Conservation (phyloP, 2,329 filamentous ascomycete genomes). For the Colletotrichum tanaceti region DNA sequence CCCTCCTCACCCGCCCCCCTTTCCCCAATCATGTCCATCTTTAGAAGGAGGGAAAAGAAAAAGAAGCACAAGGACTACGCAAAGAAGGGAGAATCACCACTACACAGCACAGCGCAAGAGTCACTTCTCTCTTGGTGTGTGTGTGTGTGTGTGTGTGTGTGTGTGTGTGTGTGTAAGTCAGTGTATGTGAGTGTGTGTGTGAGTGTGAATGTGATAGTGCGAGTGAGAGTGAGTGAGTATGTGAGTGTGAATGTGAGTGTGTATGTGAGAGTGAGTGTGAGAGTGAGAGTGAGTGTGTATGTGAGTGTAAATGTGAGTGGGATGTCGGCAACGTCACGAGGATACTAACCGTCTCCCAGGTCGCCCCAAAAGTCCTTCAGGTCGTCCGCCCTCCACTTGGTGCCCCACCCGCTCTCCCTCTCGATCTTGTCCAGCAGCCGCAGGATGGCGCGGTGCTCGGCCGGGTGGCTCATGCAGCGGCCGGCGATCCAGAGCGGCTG, state of each 20-base stretch:
- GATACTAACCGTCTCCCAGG: constrained; percentile 40
- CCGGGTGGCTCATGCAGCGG: constrained; percentile 62
- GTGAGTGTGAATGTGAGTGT: too few species aligned
- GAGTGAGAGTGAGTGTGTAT: too few species aligned
- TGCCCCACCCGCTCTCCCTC: constrained; percentile 63
- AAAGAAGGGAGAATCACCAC: background rate
- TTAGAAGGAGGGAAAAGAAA: background rate
- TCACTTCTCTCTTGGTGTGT: too few species aligned
- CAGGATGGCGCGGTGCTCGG: constrained; percentile 54
- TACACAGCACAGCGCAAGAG: too few species aligned
- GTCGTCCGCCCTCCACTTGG: constrained; percentile 63
- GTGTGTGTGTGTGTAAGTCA: too few species aligned
- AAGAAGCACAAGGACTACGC: background rate
- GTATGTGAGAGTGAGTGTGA: too few species aligned
- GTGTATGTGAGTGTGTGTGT: too few species aligned
- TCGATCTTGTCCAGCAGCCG: constrained; percentile 63
- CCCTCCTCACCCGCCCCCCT: too few species aligned
- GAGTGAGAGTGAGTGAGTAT: too few species aligned
- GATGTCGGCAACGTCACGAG: constrained; percentile 4
- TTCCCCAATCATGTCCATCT: constrained; percentile 21
- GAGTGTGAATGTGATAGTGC: too few species aligned
- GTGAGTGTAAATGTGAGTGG: too few species aligned
- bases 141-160: too few species aligned
- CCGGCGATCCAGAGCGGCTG: constrained; percentile 69
- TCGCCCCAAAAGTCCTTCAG: constrained; percentile 57